These are phyloP conservation scores for Friedmanniomyces endolithicus DNA, from an alignment of 495 filamentous ascomycete genomes.

Conservation along the genomic window DNA sequence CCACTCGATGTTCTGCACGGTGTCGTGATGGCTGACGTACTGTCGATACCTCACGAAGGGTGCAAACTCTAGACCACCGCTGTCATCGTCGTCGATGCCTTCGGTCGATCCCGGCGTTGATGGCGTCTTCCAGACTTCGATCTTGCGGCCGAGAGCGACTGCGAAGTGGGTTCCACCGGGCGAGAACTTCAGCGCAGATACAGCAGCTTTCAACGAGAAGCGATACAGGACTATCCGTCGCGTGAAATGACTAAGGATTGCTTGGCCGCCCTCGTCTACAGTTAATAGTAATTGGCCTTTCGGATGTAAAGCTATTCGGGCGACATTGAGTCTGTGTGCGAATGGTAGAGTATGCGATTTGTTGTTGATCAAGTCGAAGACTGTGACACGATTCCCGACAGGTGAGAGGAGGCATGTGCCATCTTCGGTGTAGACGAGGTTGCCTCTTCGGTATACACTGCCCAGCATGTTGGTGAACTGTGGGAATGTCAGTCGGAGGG, in stretches of 20 bases:
- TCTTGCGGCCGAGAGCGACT: constrained; percentile 66
- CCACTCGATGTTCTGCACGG: constrained; percentile 77
- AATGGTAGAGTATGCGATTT: constrained; percentile 92
- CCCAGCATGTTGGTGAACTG: constrained; percentile 92
- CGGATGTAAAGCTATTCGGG: constrained; percentile 74
- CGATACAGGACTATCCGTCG: constrained; percentile 78
- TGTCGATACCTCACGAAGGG: constrained; percentile 82
- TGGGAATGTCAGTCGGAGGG: neutral
- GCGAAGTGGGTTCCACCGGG: constrained; percentile 84
- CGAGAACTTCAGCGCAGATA: constrained; percentile 80
- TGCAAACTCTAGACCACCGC: constrained; percentile 84
- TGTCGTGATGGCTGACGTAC: constrained; percentile 79
- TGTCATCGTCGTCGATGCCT: constrained; percentile 33
- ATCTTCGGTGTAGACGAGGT: constrained; percentile 92
- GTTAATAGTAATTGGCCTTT: constrained; percentile 82
- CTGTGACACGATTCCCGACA: constrained; percentile 87
- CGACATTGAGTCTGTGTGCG: constrained; percentile 84
- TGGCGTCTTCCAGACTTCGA: constrained; percentile 93
- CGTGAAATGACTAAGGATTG: constrained; percentile 78
- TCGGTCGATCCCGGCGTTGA: constrained; percentile 55
- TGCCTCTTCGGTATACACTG: constrained; percentile 94
- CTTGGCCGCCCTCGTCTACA: constrained; percentile 85
- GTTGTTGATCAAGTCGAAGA: constrained; percentile 93
- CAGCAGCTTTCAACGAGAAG: constrained; percentile 78
- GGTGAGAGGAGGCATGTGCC: constrained; percentile 92